Conservation (phyloP, 2,329 filamentous ascomycete species). For the Pseudopithomyces chartarum region DNA sequence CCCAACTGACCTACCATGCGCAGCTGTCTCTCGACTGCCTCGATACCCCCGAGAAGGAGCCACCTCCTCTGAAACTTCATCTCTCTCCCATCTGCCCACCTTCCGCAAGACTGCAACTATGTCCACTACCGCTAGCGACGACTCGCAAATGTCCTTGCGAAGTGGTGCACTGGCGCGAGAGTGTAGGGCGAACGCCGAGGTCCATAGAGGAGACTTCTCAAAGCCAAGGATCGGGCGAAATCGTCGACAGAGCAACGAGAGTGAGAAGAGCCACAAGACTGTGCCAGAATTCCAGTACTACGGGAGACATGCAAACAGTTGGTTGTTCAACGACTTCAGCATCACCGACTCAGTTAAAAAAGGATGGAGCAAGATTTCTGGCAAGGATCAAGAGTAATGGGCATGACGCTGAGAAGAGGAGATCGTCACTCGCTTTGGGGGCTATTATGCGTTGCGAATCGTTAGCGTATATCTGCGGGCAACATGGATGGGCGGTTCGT, state of each 20-base stretch:
- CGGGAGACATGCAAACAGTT: slow-evolving; percentile 43
- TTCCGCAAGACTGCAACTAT: slow-evolving; percentile 36
- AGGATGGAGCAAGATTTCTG: slow-evolving; percentile 31
- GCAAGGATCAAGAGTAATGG: slow-evolving; percentile 17
- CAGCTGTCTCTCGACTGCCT: slow-evolving; percentile 21
- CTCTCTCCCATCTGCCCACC: slow-evolving; percentile 14
- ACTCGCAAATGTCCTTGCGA: slow-evolving; percentile 17
- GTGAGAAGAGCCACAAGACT: slow-evolving; percentile 16
- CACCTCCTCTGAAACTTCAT: slow-evolving; percentile 33
- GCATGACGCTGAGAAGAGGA: not conserved
- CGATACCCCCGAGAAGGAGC: slow-evolving; percentile 28
- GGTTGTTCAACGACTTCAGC: slow-evolving; percentile 47
- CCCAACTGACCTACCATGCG: too few species aligned
- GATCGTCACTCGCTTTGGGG: not conserved
- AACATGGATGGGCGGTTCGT: too few species aligned
- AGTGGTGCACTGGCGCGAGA: slow-evolving; percentile 15
- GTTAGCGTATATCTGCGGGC: too few species aligned
- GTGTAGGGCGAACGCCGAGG: slow-evolving; percentile 23
- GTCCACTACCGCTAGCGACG: slow-evolving; percentile 25
- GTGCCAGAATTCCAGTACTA: slow-evolving; percentile 39
- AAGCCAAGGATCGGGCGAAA: slow-evolving; percentile 29
- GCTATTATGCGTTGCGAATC: not conserved
- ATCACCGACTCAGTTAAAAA: slow-evolving; percentile 38
- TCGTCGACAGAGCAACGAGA: slow-evolving; percentile 20
- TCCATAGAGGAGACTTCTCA: slow-evolving; percentile 32